Evolutionary conservation across 202 grass and related monocot species (phyloP).

Genomic region (Elaeis oleifera): DNA sequence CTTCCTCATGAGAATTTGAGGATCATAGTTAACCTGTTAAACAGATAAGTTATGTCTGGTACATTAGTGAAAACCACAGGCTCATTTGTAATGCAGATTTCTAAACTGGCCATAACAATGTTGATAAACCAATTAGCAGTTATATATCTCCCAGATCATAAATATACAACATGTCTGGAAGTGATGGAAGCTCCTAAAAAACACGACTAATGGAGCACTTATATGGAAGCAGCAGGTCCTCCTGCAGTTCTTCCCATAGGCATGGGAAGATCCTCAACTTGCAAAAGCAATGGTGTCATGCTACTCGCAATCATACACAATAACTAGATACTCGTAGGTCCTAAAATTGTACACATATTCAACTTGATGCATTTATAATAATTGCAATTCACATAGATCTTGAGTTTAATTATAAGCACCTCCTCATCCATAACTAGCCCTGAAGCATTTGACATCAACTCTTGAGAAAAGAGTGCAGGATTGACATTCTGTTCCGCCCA

Average conservation of each 20-base stretch:
- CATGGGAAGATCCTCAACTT: too few species aligned
- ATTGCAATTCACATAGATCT: too few species aligned
- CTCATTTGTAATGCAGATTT: neutral
- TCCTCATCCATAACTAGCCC: conserved; percentile 58
- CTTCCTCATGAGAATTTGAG: conserved; percentile 82
- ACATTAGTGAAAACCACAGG: neutral
- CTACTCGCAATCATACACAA: too few species aligned
- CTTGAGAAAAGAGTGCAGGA: conserved; percentile 84
- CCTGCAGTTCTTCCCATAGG: too few species aligned
- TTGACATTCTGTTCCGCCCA: conserved; percentile 85
- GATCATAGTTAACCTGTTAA: conserved; percentile 57
- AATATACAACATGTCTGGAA: too few species aligned
- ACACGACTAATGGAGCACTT: too few species aligned
- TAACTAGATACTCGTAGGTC: neutral
- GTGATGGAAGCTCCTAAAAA: too few species aligned
- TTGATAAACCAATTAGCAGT: too few species aligned
- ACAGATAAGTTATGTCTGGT: neutral
- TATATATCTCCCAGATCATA: too few species aligned
- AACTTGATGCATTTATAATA: neutral
- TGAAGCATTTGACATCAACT: conserved; percentile 73
- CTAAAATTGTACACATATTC: neutral
- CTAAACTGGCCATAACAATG: too few species aligned
- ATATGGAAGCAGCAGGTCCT: too few species aligned
- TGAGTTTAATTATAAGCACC: conserved; percentile 27
- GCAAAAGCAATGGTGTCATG: too few species aligned